Evolutionary conservation across 768 basidiomycete genomes (phyloP).

Genomic region (Ramaria sp.): DNA sequence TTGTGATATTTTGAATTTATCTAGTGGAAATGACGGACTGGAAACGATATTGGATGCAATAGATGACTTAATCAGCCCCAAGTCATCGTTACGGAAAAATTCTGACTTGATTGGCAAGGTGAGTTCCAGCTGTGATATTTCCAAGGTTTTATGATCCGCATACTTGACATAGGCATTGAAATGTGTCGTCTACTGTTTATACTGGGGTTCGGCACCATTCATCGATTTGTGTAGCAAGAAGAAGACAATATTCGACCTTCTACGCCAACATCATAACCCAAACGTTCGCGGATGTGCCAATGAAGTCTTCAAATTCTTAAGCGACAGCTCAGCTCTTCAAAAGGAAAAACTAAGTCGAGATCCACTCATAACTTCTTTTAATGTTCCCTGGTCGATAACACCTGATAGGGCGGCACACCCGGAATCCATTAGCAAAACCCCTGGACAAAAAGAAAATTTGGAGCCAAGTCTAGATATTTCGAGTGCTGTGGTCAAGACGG

Average conservation of each 20-base stretch:
- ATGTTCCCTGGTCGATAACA: not conserved
- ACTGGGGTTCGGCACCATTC: not conserved
- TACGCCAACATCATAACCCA: not conserved
- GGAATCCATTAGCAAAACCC: not conserved
- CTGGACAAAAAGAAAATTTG: not conserved
- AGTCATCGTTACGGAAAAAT: not conserved
- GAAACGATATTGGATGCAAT: not conserved
- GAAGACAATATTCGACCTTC: not conserved
- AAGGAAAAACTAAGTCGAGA: not conserved
- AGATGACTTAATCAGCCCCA: not conserved
- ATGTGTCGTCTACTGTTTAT: not conserved
- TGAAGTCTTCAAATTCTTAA: not conserved
- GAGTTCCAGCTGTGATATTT: not conserved
- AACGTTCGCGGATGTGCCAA: not conserved
- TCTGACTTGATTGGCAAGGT: not conserved
- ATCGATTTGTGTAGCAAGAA: not conserved
- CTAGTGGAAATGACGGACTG: not conserved
- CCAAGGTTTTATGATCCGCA: not conserved
- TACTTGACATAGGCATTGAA: not conserved
- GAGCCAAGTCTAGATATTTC: not conserved
- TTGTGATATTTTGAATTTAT: not conserved
- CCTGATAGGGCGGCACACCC: not conserved
- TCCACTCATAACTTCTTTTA: not conserved
- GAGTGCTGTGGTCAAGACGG: not conserved
- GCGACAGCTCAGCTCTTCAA: not conserved